Evolutionary conservation across 768 basidiomycete genomes (phyloP), one percentile per base, ranked within the genome.

Genomic region (Podaxis carcinomalis): DNA sequence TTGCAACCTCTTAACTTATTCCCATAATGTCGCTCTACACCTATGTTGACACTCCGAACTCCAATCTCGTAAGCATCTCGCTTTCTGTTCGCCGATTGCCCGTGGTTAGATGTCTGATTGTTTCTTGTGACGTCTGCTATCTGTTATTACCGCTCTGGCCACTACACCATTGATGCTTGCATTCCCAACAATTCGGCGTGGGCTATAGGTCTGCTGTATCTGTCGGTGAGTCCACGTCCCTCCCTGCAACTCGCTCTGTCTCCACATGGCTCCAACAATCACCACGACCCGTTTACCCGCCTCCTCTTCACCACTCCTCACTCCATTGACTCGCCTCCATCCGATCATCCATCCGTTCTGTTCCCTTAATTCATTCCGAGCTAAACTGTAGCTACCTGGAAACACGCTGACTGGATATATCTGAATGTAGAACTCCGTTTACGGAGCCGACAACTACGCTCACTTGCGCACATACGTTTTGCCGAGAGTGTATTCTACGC

Each of bases 381-480:
- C 32, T 32, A 32, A 9, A 2, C 7, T 32, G 7, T 7, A 32
- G 9, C 32, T 32, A 32, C 9, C 7, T 32, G 7, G 32, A 44
- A 19, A 44, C 11, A 19, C 14, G 19, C 16, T n/a, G 27, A 40
- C 37, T 25, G 21, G 39, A 28, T 47, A 53, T 19, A 28, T 21
- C 39, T 23, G 49, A 3, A 6, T 67, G 16, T 6, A 89, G 88
- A 23, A 78, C 80, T 58, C 90, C 92, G 2, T 94, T 95, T 68
- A 74, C 84, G 6, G 83, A 92, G 32, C 94, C 93, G 9, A 81
- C 80, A 1, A 90, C 89, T 0, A 87, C 91, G 0, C 80, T 74
- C 42, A 84, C 87, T 6, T 95, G 94, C 66, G 78, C 83, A 62
- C 94, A 93, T 69, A 95, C 92, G 0, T 95, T 95, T 71, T 96